Conservation (phyloP, 208 protist genomes). For the Leishmania lainsoni region DNA sequence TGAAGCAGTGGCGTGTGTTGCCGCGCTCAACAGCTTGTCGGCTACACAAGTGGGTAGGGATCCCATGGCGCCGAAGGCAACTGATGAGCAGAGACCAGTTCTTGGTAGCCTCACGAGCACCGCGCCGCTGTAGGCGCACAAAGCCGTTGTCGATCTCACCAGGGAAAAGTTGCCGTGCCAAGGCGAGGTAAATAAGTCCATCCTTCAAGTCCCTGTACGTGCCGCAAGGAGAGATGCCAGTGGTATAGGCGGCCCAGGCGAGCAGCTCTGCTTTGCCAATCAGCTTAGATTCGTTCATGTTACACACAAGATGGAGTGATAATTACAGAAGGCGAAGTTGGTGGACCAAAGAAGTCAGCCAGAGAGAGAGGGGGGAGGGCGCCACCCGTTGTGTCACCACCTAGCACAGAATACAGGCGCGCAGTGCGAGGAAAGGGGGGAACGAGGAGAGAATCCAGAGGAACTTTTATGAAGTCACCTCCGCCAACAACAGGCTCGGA, state of each 20-base stretch:
- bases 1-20: constrained; percentile 61
- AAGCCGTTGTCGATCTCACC: constrained; percentile 24
- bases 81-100: constrained; percentile 61
- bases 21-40: constrained; percentile 45
- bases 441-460: no score
- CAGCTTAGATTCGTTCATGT: constrained; percentile 10
- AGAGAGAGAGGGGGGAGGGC: not conserved
- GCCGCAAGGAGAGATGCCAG: constrained; percentile 41
- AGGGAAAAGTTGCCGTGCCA: constrained; percentile 41
- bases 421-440: not conserved
- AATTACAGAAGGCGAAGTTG: not conserved
- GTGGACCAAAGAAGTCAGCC: not conserved
- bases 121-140: constrained; percentile 38
- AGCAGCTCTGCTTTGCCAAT: constrained; percentile 59
- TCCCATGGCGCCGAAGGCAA: constrained; percentile 33
- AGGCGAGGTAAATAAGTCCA: constrained; percentile 54
- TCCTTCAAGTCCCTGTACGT: constrained; percentile 69
- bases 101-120: constrained; percentile 30
- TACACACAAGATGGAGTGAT: not conserved
- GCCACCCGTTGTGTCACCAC: not conserved
- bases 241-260: constrained; percentile 46
- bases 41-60: constrained; percentile 54
- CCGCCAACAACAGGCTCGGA: not conserved
- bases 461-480: not conserved
- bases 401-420: not conserved